Conservation (phyloP, 1,284 basidiomycete genomes). For the Cryptococcus depauperatus region DNA sequence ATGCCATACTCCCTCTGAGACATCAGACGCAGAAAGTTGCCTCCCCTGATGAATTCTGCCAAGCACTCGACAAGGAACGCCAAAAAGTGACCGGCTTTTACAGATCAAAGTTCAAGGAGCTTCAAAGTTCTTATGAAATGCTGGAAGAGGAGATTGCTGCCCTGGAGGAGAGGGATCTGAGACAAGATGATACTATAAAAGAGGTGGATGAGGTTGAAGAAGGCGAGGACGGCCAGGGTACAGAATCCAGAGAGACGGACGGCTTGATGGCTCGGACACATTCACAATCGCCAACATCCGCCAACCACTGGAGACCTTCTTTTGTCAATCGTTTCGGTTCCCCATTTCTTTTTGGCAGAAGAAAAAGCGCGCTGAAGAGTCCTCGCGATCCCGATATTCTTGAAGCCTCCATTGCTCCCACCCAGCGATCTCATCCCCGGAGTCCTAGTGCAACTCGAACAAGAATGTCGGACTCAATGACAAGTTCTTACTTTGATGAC, state of each 20-base stretch:
- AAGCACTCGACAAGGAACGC: conserved; percentile 73
- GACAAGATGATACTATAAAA: conserved; percentile 47
- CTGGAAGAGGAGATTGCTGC: conserved; percentile 59
- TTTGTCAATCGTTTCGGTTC: conserved; percentile 14
- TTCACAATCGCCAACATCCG: background rate
- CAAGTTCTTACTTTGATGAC: conserved; percentile 12
- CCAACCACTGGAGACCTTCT: conserved; percentile 9
- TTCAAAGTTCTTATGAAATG: conserved; percentile 56
- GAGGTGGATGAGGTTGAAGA: conserved; percentile 55
- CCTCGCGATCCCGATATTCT: conserved; percentile 38
- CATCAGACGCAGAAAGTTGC: conserved; percentile 42
- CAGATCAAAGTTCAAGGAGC: conserved; percentile 62
- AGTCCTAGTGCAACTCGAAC: conserved; percentile 2
- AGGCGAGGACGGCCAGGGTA: conserved; percentile 53
- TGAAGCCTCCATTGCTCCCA: conserved; percentile 33
- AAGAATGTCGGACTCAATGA: conserved; percentile 11
- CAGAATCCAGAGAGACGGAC: conserved; percentile 43
- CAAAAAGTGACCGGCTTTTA: conserved; percentile 79
- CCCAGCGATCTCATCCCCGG: conserved; percentile 12
- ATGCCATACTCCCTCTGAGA: conserved; percentile 41
- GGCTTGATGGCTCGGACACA: conserved; percentile 10
- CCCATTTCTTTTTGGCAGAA: conserved; percentile 11
- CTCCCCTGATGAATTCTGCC: conserved; percentile 57
- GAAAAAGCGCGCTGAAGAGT: conserved; percentile 11
- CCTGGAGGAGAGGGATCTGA: conserved; percentile 59